phyloP scores from a whole-genome alignment of 768 basidiomycete species.

The Boletus coccyginus region DNA sequence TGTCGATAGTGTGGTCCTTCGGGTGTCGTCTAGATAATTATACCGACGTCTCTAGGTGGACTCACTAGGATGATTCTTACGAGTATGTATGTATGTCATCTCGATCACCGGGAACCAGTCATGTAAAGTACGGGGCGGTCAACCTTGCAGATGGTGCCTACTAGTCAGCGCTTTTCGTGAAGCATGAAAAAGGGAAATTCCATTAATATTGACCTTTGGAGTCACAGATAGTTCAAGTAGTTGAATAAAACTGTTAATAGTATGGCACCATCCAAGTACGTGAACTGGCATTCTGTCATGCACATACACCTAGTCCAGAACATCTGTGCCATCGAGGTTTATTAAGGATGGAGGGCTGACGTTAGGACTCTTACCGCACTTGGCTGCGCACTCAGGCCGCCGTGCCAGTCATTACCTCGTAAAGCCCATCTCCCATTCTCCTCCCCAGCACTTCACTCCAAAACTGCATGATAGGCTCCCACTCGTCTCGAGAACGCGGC shows the following conservation, averaged over 20 bases:
- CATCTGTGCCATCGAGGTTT: too few species aligned
- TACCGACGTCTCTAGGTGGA: background rate
- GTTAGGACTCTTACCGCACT: too few species aligned
- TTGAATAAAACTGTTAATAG: too few species aligned
- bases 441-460: constrained; percentile 70
- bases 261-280: too few species aligned
- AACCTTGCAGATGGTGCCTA: background rate
- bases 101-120: too few species aligned
- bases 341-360: background rate
- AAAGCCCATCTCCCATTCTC: constrained; percentile 59
- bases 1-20: background rate
- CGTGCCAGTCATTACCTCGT: constrained; percentile 57
- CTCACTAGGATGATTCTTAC: background rate
- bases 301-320: too few species aligned
- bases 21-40: background rate
- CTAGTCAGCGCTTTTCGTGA: background rate
- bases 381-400: background rate
- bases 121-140: background rate
- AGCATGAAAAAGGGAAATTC: too few species aligned
- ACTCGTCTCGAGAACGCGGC: constrained; percentile 74
- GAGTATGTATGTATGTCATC: too few species aligned
- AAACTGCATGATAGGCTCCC: constrained; percentile 83
- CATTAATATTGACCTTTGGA: too few species aligned
- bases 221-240: background rate
- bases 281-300: too few species aligned